Evolutionary conservation across 768 basidiomycete species (phyloP).

Genomic region (Lactarius psammicola): DNA sequence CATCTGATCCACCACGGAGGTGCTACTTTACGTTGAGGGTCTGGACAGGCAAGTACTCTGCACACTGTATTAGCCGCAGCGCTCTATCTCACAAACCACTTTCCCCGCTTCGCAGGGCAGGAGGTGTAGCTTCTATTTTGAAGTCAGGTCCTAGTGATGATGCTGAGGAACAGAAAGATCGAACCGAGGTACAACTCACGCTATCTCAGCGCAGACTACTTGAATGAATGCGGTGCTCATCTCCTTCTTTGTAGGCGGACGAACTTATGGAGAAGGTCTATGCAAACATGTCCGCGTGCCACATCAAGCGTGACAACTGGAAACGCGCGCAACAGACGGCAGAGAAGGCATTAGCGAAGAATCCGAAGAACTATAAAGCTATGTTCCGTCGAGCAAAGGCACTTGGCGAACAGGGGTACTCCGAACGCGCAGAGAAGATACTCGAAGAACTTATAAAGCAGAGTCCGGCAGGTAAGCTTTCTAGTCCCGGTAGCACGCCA

Average conservation of each 20-base stretch:
- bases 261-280: conserved; percentile 78
- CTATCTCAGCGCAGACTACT: neutral
- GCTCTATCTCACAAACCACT: neutral
- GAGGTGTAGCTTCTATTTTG: conserved; percentile 5
- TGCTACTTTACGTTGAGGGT: conserved; percentile 43
- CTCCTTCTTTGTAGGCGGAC: conserved; percentile 56
- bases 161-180: conserved; percentile 46
- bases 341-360: conserved; percentile 75
- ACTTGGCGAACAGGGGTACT: conserved; percentile 69
- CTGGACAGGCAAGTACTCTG: conserved; percentile 55
- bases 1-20: conserved; percentile 17
- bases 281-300: conserved; percentile 82
- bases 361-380: conserved; percentile 74
- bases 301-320: conserved; percentile 79
- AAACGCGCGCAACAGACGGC: conserved; percentile 77
- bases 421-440: conserved; percentile 67
- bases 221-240: neutral
- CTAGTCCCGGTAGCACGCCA: neutral
- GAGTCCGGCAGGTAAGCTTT: conserved; percentile 53
- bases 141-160: conserved; percentile 15
- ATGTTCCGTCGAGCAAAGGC: conserved; percentile 81
- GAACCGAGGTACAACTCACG: conserved; percentile 55
- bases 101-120: conserved; percentile 16
- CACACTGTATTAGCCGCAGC: neutral
- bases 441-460: conserved; percentile 64